Evolutionary conservation across 768 basidiomycete species (phyloP).

Genomic region (Phanerochaete carnosa): DNA sequence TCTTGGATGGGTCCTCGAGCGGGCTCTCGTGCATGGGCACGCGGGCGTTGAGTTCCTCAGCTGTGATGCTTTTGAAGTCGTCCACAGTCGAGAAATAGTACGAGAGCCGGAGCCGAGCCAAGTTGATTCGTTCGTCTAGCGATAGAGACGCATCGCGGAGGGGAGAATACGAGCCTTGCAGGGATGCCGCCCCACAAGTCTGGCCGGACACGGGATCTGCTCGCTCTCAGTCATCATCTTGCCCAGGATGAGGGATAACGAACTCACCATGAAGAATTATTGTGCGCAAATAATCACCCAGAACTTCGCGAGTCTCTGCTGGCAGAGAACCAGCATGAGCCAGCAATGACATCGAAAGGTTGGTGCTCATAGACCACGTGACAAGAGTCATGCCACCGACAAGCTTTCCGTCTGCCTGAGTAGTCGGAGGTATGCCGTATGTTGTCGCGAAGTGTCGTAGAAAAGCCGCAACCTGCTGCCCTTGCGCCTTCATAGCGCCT

Average conservation of each 20-base stretch:
- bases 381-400: slow-evolving; percentile 7
- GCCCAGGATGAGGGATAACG: neutral
- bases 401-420: neutral
- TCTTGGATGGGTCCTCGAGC: neutral
- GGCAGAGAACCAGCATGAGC: neutral
- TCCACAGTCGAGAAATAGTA: slow-evolving; percentile 3
- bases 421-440: neutral
- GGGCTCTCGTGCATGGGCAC: neutral
- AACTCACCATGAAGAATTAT: slow-evolving; percentile 5
- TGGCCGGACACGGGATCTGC: neutral
- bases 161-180: neutral
- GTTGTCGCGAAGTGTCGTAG: neutral
- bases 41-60: neutral
- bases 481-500: neutral
- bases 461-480: slow-evolving; percentile 1
- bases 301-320: neutral
- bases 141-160: slow-evolving; percentile 6
- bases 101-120: slow-evolving; percentile 3
- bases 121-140: neutral
- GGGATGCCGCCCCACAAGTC: neutral
- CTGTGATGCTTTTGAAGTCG: neutral
- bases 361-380: slow-evolving; percentile 9
- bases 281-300: slow-evolving; percentile 5
- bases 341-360: neutral
- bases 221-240: neutral